Evolutionary conservation across 2,329 filamentous ascomycete species (phyloP).

Genomic region (Clarireedia homoeocarpa): DNA sequence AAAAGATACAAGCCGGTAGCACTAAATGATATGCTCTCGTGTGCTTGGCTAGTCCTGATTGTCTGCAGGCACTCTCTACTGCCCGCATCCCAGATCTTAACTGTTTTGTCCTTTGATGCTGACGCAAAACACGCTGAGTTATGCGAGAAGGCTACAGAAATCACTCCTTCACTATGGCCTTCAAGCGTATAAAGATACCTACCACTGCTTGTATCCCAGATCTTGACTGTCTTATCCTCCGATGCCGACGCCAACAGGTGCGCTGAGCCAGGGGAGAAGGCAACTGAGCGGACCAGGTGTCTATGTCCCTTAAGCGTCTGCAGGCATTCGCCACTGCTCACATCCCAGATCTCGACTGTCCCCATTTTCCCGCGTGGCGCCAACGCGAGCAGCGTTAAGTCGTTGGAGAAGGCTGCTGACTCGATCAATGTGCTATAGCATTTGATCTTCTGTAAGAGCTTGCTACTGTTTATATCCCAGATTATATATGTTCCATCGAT

Average conservation of each 20-base stretch:
- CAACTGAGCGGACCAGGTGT: background rate
- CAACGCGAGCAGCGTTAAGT: background rate
- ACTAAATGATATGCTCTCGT: too few species aligned
- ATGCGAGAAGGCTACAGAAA: background rate
- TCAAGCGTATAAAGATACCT: background rate
- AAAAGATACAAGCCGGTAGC: too few species aligned
- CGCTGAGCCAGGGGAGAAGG: background rate
- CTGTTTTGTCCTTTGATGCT: background rate
- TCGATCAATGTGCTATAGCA: too few species aligned
- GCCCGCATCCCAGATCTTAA: conserved; percentile 10
- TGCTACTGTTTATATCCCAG: too few species aligned
- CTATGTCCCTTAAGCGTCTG: background rate
- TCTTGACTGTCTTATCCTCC: background rate
- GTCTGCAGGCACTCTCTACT: background rate
- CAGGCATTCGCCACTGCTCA: background rate
- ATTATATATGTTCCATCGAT: too few species aligned
- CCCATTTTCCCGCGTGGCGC: too few species aligned
- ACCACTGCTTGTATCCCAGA: background rate
- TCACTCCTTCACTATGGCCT: background rate
- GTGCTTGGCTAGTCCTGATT: too few species aligned
- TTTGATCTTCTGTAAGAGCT: too few species aligned
- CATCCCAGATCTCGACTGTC: background rate
- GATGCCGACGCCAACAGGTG: background rate
- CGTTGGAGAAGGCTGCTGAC: background rate
- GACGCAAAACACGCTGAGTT: background rate